phyloP scores from a whole-genome alignment of 2,329 filamentous ascomycete genomes.

The Emericellopsis atlantica region DNA sequence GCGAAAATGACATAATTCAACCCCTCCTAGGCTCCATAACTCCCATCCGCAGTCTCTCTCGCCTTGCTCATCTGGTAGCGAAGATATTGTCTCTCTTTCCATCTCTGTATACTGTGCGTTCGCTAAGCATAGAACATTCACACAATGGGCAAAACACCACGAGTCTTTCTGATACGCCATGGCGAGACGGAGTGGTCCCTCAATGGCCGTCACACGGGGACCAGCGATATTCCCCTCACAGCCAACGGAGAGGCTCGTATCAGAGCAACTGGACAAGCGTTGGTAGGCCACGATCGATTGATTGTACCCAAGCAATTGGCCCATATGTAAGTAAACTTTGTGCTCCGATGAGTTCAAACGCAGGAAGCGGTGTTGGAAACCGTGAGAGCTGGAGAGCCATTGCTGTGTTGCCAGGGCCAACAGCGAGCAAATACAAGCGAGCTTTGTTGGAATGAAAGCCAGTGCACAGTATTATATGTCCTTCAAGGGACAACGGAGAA shows the following conservation, averaged over 20 bases:
- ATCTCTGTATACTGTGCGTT: not conserved
- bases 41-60: too few species aligned
- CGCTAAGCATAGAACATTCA: not conserved
- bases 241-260: slow-evolving; percentile 67
- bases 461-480: too few species aligned
- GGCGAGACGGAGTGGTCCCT: slow-evolving; percentile 95
- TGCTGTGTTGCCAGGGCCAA: too few species aligned
- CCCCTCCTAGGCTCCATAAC: too few species aligned
- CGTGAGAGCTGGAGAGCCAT: too few species aligned
- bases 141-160: slow-evolving; percentile 33
- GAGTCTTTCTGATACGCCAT: slow-evolving; percentile 75
- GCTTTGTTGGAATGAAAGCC: too few species aligned
- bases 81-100: not conserved
- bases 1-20: too few species aligned
- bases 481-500: too few species aligned
- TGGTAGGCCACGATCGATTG: slow-evolving; percentile 72
- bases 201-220: slow-evolving; percentile 72
- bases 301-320: slow-evolving; percentile 73
- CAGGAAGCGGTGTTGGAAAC: too few species aligned
- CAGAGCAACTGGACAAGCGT: slow-evolving; percentile 63
- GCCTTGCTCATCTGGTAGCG: not conserved
- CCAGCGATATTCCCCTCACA: slow-evolving; percentile 78
- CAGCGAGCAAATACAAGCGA: too few species aligned
- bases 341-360: too few species aligned
- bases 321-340: slow-evolving; percentile 57